Evolutionary conservation across 208 protist genomes (phyloP), one percentile per base, ranked within the genome.

Genomic region (Wallacemonas rigidus): DNA sequence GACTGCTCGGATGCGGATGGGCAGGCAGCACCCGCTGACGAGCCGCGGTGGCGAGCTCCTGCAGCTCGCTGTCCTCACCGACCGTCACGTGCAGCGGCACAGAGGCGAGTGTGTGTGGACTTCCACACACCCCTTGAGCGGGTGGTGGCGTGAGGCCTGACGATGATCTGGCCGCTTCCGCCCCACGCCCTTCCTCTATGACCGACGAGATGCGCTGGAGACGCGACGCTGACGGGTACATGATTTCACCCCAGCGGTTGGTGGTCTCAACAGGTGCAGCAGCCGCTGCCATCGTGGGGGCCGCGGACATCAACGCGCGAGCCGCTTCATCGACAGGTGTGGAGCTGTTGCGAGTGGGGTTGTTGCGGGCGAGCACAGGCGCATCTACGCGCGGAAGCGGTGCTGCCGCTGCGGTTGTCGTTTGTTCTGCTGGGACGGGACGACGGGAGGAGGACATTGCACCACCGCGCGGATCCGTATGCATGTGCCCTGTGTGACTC

Each of bases 51-150:
- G 79, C 79, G 26, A 83, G 63, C 41, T 74, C 71, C 61, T 83
- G 77, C 55, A 83, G 62, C 51, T 83, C 79, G 51, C 45, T 79
- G 69, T 83, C 79, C 67, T 83, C 79, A 26, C 79, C 74, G 40
- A 75, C 55, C 38, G 71, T 72, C 43, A 83, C 78, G 9, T 76
- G 74, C 2, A 82, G 67, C 4, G 8, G 60, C 40, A 44, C 60
- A 5, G 60, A 65, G 60, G 60, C 14, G 12, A 65, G 4, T 8
- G 57, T 26, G 57, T 63, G 60, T 50, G 53, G 53, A 5, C 14
- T 57, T 36, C 53, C 53, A 17, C 45, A 12, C 8, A 0, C 8
- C 45, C 45, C 45, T 50, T 6, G 6, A 6, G 45, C 12, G 8
- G 6, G 45, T 50, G 45, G 45, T 50, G 45, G 45, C 6, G 45